Evolutionary conservation across 139 green algal genomes (phyloP), one percentile per base, ranked within the genome.

Genomic region (Pleodorina starrii): DNA sequence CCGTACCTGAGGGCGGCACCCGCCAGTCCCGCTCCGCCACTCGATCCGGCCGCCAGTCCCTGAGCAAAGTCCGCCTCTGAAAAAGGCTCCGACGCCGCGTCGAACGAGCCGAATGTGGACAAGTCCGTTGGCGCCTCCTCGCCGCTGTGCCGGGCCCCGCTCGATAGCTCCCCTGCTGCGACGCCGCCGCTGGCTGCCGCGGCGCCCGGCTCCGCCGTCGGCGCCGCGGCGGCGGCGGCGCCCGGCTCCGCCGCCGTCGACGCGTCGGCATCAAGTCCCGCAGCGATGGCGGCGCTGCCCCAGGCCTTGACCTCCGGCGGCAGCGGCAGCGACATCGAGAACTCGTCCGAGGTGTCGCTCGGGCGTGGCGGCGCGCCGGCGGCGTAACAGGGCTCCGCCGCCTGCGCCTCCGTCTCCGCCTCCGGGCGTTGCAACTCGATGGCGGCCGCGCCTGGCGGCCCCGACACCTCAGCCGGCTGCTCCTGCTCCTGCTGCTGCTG

Each of bases 1-100:
- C n/a, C 68, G 38, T 44, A 76, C 68, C 68, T 76, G 68, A 76
- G 68, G 35, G 68, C 68, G 16, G 68, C 36, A 23, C 35, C 68
- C 68, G 68, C 68, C 68, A 46, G 2, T 66, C 54, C 54, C 25
- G 54, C 7, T 21, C 54, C 63, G 63, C 63, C 68, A 27, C 16
- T 32, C 36, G 68, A 46, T 11, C 57, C 57, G 23, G 12, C 57
- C 57, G 57, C 57, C 17, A n/a, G 23, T 17, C 12, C 19, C 68
- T 76, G 68, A 17, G 68, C 68, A 29, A 46, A 76, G 68, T 48
- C 68, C 35, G 36, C 19, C 35, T 76, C 68, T 1, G 38, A 76
- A 9, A 76, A 76, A 7, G 68, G 46, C 32, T 76, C 68, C 6
- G 68, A 48, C 16, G 68, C 38, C 21, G 36, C 68, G 36, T 76